These are phyloP conservation scores for Botryotinia convoluta DNA, from an alignment of 2,329 filamentous ascomycete genomes.

Conservation along the genomic window DNA sequence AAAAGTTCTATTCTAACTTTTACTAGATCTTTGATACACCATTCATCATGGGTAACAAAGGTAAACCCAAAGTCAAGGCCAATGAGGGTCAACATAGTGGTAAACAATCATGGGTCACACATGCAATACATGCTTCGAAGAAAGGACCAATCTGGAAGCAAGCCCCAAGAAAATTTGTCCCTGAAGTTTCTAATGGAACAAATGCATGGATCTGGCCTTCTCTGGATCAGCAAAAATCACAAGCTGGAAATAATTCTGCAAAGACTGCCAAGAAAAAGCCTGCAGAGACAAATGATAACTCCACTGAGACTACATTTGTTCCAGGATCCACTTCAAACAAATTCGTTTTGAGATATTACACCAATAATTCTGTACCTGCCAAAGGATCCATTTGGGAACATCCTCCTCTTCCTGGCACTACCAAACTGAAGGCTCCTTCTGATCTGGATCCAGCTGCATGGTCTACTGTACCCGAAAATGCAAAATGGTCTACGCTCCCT, in stretches of 20 bases:
- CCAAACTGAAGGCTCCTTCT: not conserved
- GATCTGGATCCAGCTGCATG: not conserved
- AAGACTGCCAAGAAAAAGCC: not conserved
- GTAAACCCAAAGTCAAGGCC: not conserved
- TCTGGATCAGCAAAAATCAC: not conserved
- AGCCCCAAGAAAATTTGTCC: not conserved
- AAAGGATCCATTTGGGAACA: not conserved
- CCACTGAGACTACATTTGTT: not conserved
- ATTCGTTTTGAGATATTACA: not conserved
- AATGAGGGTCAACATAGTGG: not conserved
- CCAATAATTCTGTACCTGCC: not conserved
- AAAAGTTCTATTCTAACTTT: not conserved
- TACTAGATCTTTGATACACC: not conserved
- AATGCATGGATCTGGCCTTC: not conserved
- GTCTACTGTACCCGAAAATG: conserved; percentile 7
- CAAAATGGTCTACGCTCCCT: not conserved
- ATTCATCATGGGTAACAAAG: not conserved
- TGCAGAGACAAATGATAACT: not conserved
- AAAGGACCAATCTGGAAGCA: conserved; percentile 1
- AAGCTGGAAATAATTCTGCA: not conserved
- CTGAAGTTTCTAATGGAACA: not conserved
- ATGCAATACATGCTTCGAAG: not conserved
- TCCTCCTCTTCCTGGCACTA: not conserved
- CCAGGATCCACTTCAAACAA: no score
- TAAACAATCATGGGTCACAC: no score